Conservation (phyloP, 768 basidiomycete species). For the Tricholoma furcatifolium region DNA sequence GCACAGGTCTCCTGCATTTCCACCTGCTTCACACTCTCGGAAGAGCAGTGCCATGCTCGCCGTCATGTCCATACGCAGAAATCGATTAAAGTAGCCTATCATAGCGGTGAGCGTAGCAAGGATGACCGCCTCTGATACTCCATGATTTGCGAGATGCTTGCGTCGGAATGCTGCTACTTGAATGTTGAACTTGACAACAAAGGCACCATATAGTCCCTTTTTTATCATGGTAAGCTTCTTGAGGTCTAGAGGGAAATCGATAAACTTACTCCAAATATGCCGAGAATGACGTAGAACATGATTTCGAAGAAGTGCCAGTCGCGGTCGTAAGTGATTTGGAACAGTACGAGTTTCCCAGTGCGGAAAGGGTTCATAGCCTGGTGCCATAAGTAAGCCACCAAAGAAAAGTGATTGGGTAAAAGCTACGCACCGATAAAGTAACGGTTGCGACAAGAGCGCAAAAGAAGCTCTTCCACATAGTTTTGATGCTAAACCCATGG, state of each 20-base stretch:
- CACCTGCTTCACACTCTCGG: conserved; percentile 93
- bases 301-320: conserved; percentile 99
- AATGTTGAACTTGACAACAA: conserved; percentile 95
- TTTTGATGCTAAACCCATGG: conserved; percentile 93
- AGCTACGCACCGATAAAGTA: conserved; percentile 79
- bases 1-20: conserved; percentile 85
- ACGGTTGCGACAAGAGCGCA: conserved; percentile 97
- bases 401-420: conserved; percentile 1
- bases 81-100: conserved; percentile 92
- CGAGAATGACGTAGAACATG: conserved; percentile 92
- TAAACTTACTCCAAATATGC: conserved; percentile 83
- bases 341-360: conserved; percentile 95
- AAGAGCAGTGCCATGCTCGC: conserved; percentile 94
- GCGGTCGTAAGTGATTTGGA: conserved; percentile 95
- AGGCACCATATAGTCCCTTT: conserved; percentile 95
- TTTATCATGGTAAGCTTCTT: background rate
- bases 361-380: conserved; percentile 98
- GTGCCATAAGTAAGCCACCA: background rate
- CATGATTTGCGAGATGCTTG: conserved; percentile 82
- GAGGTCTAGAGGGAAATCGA: conserved; percentile 5
- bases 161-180: conserved; percentile 93
- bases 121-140: conserved; percentile 84
- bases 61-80: conserved; percentile 96
- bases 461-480: conserved; percentile 98
- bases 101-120: conserved; percentile 88